A percentile compares a stretch with the other conserved stretches of the same genome.
These are phyloP conservation scores for Diatrype stigma DNA, from an alignment of 2,329 filamentous ascomycete species.

Conservation along the genomic window DNA sequence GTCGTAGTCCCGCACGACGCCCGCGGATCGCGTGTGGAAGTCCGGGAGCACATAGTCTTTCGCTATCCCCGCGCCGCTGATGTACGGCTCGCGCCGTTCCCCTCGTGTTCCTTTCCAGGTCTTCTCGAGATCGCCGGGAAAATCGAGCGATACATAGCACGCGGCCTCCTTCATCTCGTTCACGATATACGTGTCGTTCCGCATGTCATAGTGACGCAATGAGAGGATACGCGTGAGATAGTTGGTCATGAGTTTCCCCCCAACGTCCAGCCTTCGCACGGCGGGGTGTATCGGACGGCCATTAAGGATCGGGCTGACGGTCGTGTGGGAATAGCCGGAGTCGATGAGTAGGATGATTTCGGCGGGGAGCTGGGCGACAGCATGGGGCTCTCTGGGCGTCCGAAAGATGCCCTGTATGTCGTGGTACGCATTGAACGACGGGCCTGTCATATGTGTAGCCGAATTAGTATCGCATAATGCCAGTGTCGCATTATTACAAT, in stretches of 20 bases:
- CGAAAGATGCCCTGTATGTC: slow-evolving; percentile 68
- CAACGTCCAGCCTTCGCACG: slow-evolving; percentile 80
- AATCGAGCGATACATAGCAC: slow-evolving; percentile 78
- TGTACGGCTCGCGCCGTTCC: slow-evolving; percentile 47
- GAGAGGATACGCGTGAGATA: slow-evolving; percentile 87
- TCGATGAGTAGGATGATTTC: slow-evolving; percentile 88
- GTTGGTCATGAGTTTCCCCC: slow-evolving; percentile 91
- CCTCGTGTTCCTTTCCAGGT: slow-evolving; percentile 76
- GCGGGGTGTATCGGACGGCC: slow-evolving; percentile 77
- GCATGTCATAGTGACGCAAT: slow-evolving; percentile 89
- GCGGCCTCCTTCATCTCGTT: slow-evolving; percentile 93
- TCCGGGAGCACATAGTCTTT: slow-evolving; percentile 93
- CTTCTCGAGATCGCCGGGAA: slow-evolving; percentile 71
- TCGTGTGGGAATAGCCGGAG: slow-evolving; percentile 89
- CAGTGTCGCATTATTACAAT: too few species aligned
- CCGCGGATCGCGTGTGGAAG: slow-evolving; percentile 56
- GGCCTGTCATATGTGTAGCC: slow-evolving; percentile 41
- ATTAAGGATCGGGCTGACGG: slow-evolving; percentile 77
- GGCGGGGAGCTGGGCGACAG: slow-evolving; percentile 49
- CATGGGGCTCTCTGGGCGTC: slow-evolving; percentile 46
- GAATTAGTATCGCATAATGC: not conserved
- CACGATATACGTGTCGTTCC: slow-evolving; percentile 88
- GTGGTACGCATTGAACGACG: slow-evolving; percentile 77
- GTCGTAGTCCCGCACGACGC: slow-evolving; percentile 75
- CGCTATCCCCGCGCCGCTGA: slow-evolving; percentile 58